A percentile compares a stretch with the other conserved stretches of the same genome.
These are phyloP conservation scores for Amanita phalloides DNA, from an alignment of 768 basidiomycete species.

Conservation along the genomic window DNA sequence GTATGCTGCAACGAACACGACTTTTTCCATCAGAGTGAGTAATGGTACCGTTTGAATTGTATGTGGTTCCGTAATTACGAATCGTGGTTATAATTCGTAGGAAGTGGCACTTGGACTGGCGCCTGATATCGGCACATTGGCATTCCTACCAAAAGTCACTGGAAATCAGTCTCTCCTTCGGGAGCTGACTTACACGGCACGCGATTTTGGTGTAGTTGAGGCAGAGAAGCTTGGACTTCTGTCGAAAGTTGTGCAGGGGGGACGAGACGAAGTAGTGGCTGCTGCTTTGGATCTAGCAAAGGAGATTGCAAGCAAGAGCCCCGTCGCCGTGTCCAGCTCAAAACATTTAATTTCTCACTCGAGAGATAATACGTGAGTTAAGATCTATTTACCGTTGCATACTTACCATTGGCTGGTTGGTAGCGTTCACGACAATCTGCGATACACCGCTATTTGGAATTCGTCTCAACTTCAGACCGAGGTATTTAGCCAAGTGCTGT, in stretches of 20 bases:
- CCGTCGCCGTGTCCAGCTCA: slow-evolving; percentile 65
- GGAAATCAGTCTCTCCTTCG: slow-evolving; percentile 63
- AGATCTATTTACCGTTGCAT: not conserved
- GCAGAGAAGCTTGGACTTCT: slow-evolving; percentile 65
- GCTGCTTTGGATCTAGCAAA: slow-evolving; percentile 59
- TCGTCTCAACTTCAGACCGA: slow-evolving; percentile 2
- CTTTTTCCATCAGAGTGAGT: slow-evolving; percentile 66
- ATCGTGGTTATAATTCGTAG: slow-evolving; percentile 25
- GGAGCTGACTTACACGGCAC: slow-evolving; percentile 70
- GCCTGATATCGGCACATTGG: slow-evolving; percentile 81
- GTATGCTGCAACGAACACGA: slow-evolving; percentile 48
- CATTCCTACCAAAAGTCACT: slow-evolving; percentile 67
- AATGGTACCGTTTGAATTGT: not conserved
- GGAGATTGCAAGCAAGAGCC: slow-evolving; percentile 64
- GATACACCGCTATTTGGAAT: slow-evolving; percentile 2
- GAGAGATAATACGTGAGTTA: slow-evolving; percentile 61
- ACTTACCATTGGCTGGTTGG: not conserved
- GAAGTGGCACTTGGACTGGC: slow-evolving; percentile 80
- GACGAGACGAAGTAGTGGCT: slow-evolving; percentile 50
- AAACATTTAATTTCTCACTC: slow-evolving; percentile 75
- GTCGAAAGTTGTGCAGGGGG: slow-evolving; percentile 59
- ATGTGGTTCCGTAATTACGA: not conserved
- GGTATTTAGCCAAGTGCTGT: not conserved
- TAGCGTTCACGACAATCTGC: slow-evolving; percentile 3
- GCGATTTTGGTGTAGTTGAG: slow-evolving; percentile 58